Base-by-base conservation (phyloP, 1,284 basidiomycete genomes). In the Microbotryum violaceum region DNA sequence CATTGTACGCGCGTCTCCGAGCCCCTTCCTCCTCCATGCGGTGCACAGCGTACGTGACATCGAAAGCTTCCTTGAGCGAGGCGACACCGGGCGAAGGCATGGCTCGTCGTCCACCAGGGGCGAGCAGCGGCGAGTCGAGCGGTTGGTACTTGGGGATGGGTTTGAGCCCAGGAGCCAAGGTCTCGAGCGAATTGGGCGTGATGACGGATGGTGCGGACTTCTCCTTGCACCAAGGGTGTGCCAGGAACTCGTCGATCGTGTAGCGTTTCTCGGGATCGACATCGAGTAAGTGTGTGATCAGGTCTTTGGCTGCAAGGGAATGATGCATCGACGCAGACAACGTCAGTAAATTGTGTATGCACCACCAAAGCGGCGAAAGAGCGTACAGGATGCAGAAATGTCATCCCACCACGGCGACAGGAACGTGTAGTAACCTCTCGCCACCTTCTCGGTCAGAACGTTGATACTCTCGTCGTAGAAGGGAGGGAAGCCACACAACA, bases 401-500 rank as follows among this genome's bases (percentile, higher is more conserved):
- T 96, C 89, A 73, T 99, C 96, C 96, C 96, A 99, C 91, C 97
- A 99, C 1, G 96, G 96, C 72, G 89, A 93, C 56, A 99, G 78
- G 81, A 99, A 99, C 0, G 96, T 97, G 77, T 97, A 99, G 76
- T 97, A 88, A 8, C 96, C 96, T 66, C 88, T 82, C 1, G 96
- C 96, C 21, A 99, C 96, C 78, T 99, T 99, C 76, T 98, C 94
- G 0, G 96, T 98, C 54, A 98, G 82, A 52, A 97, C 91, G 70
- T 89, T 91, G 78, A 99, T 98, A 73, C 90, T 94, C 77, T 99
- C 96, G 71, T 99, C 96, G 77, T 98, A 99, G 79, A 99, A 99
- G 0, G 96, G 80, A 53, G 66, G 67, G 58, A 70, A 69, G 21
- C 61, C 96, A 73, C 96, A 98, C n/a, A 99, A 83, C 3, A 98